These are phyloP conservation scores for Thozetella sp. DNA, from an alignment of 495 filamentous ascomycete genomes.

Conservation along the genomic window DNA sequence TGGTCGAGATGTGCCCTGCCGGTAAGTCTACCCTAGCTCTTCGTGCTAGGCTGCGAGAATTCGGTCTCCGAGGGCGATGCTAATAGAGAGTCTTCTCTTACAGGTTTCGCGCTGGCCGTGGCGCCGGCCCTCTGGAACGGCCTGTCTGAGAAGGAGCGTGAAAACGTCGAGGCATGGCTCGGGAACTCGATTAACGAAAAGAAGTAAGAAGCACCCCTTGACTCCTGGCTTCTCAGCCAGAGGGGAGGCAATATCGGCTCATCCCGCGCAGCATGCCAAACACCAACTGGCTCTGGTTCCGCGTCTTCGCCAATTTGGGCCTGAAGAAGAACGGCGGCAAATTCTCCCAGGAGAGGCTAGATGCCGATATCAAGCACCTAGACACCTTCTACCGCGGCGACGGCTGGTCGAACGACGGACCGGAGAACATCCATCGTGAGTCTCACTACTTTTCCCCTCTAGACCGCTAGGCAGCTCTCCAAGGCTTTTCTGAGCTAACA, in stretches of 20 bases:
- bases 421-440: conserved; percentile 67
- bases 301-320: conserved; percentile 80
- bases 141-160: conserved; percentile 57
- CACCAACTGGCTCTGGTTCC: conserved; percentile 75
- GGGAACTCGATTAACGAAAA: conserved; percentile 73
- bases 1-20: conserved; percentile 83
- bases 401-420: conserved; percentile 81
- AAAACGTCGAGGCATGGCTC: conserved; percentile 68
- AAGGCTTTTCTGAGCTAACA: neutral
- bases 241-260: neutral
- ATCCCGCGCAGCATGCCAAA: conserved; percentile 48
- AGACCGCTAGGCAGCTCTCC: neutral
- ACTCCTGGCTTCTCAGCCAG: neutral
- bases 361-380: conserved; percentile 74
- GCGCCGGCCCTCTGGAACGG: conserved; percentile 69
- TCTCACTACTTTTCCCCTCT: neutral
- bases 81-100: neutral
- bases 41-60: neutral
- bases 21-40: conserved; percentile 37
- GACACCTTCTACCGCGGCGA: conserved; percentile 79
- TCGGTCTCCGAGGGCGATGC: no score
- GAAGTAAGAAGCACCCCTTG: conserved; percentile 37
- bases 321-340: conserved; percentile 69
- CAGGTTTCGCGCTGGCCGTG: conserved; percentile 61
- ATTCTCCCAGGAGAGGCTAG: conserved; percentile 65